Evolutionary conservation across 441 rosid genomes (phyloP).

Genomic region (Arabidopsis hybrid): DNA sequence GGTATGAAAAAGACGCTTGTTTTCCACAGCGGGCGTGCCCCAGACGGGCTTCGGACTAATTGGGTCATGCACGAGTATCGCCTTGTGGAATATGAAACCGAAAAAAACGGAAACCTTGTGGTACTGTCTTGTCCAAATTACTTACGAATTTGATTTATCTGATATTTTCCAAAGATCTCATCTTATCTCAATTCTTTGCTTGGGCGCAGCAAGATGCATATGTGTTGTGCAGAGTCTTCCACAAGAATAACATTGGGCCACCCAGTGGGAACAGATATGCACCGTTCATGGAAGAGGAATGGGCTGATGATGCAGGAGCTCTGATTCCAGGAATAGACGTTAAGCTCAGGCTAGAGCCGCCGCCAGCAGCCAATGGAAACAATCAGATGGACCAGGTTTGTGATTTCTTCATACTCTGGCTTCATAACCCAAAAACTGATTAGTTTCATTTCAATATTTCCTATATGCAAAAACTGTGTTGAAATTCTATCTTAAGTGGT

Average conservation of each 20-base stretch:
- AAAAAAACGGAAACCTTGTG: constrained; percentile 57
- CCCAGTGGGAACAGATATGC: constrained; percentile 93
- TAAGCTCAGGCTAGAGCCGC: constrained; percentile 49
- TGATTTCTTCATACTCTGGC: constrained; percentile 29
- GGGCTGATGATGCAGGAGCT: constrained; percentile 69
- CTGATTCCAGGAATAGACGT: constrained; percentile 75
- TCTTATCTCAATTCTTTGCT: constrained; percentile 34
- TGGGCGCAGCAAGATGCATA: constrained; percentile 66
- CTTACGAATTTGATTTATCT: constrained; percentile 1
- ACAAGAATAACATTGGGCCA: constrained; percentile 90
- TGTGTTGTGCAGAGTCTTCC: constrained; percentile 90
- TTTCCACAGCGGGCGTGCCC: constrained; percentile 88
- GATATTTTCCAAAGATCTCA: background rate
- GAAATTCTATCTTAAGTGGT: constrained; percentile 15
- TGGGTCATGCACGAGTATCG: constrained; percentile 99
- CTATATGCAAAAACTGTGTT: constrained; percentile 19
- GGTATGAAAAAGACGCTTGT: constrained; percentile 97
- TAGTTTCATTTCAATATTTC: constrained; percentile 7
- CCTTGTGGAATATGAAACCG: constrained; percentile 71
- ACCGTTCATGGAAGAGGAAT: constrained; percentile 89
- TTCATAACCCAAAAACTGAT: constrained; percentile 14
- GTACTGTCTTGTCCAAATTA: constrained; percentile 43
- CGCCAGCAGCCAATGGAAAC: constrained; percentile 32
- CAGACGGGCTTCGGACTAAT: constrained; percentile 84
- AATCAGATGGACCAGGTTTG: constrained; percentile 40